Evolutionary conservation across 208 protist species (phyloP).

Genomic region (Wallacemonas rigidus): DNA sequence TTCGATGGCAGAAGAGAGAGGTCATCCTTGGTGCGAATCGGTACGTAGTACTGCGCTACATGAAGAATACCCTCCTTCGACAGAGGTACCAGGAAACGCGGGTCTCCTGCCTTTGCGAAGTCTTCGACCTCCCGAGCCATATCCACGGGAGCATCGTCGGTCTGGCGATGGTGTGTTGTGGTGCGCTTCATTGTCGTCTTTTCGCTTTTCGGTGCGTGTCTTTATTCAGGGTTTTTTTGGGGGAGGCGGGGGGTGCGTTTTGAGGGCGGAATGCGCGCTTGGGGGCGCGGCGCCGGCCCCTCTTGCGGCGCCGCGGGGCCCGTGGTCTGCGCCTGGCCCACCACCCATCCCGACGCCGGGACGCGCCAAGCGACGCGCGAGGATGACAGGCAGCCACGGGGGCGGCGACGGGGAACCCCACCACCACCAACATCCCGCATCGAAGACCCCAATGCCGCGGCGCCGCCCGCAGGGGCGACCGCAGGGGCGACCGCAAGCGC

Average conservation of each 20-base stretch:
- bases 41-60: slow-evolving; percentile 33
- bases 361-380: too few species aligned
- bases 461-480: too few species aligned
- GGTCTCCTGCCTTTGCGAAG: slow-evolving; percentile 20
- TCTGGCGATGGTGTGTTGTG: not conserved
- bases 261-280: too few species aligned
- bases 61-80: slow-evolving; percentile 23
- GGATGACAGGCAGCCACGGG: too few species aligned
- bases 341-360: too few species aligned
- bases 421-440: too few species aligned
- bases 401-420: too few species aligned
- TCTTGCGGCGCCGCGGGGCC: too few species aligned
- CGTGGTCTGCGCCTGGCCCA: too few species aligned
- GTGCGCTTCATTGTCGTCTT: not conserved
- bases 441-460: too few species aligned
- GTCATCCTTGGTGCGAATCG: slow-evolving; percentile 37
- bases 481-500: too few species aligned
- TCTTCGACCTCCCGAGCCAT: slow-evolving; percentile 39
- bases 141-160: slow-evolving; percentile 15
- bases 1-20: slow-evolving; percentile 39
- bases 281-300: too few species aligned
- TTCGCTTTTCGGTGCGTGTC: not conserved
- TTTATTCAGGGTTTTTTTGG: not conserved
- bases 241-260: not conserved
- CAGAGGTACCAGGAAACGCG: slow-evolving; percentile 35